Conservation (phyloP, 2,329 filamentous ascomycete genomes). For the Colletotrichum magnum region DNA sequence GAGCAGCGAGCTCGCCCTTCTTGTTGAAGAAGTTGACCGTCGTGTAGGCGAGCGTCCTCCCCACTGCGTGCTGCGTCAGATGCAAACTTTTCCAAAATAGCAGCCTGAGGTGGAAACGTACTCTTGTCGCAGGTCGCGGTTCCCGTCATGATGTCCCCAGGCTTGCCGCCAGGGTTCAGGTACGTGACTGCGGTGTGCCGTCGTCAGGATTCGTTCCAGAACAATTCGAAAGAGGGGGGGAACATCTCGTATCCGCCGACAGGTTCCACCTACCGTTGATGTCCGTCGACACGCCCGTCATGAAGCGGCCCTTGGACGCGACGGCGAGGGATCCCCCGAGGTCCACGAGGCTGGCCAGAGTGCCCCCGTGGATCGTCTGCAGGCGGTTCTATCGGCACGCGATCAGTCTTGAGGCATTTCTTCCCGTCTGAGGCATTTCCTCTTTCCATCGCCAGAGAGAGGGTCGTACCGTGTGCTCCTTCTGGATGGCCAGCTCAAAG, state of each 20-base stretch:
- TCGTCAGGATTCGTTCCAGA: slow-evolving; percentile 2
- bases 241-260: not conserved
- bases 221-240: too few species aligned
- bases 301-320: slow-evolving; percentile 73
- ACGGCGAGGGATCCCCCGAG: slow-evolving; percentile 76
- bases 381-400: slow-evolving; percentile 74
- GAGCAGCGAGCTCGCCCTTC: slow-evolving; percentile 71
- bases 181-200: slow-evolving; percentile 68
- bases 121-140: slow-evolving; percentile 74
- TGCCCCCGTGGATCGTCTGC: slow-evolving; percentile 82
- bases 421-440: too few species aligned
- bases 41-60: slow-evolving; percentile 75
- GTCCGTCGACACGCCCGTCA: slow-evolving; percentile 76
- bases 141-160: slow-evolving; percentile 69
- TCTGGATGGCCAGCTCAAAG: slow-evolving; percentile 82
- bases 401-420: not conserved
- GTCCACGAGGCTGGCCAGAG: slow-evolving; percentile 82
- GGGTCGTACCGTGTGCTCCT: slow-evolving; percentile 77
- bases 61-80: slow-evolving; percentile 59
- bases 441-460: too few species aligned
- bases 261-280: slow-evolving; percentile 65
- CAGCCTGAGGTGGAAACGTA: slow-evolving; percentile 47
- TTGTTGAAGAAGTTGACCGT: slow-evolving; percentile 71
- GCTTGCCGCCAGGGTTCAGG: slow-evolving; percentile 69
- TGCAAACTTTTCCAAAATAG: not conserved